Evolutionary conservation across 352 stramenopile species (phyloP).

Genomic region (Phytophthora megakarya): DNA sequence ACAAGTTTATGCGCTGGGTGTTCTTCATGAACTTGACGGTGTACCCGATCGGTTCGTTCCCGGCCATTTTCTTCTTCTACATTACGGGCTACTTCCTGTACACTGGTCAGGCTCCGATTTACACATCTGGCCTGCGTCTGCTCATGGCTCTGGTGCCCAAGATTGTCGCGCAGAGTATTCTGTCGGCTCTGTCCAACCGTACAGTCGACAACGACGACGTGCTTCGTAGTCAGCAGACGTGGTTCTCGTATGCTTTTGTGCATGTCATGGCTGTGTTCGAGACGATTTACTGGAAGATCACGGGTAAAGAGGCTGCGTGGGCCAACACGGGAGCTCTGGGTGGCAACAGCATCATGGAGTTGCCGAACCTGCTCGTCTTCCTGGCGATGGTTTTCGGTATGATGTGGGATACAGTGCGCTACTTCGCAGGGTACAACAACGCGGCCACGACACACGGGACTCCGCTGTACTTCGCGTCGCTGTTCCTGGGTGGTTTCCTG

Average conservation of each 20-base stretch:
- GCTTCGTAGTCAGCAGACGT: conserved; percentile 74
- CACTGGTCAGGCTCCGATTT: conserved; percentile 73
- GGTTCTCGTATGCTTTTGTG: conserved; percentile 81
- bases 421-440: conserved; percentile 77
- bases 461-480: conserved; percentile 63
- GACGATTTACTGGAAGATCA: conserved; percentile 79
- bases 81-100: conserved; percentile 79
- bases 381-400: conserved; percentile 66
- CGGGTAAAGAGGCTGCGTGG: conserved; percentile 71
- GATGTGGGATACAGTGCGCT: conserved; percentile 65
- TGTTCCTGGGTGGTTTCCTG: conserved; percentile 68
- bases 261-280: conserved; percentile 77
- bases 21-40: conserved; percentile 85
- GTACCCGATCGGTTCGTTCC: conserved; percentile 77
- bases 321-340: conserved; percentile 66
- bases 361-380: conserved; percentile 75
- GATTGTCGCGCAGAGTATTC: conserved; percentile 70
- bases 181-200: conserved; percentile 72
- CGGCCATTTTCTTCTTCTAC: conserved; percentile 80
- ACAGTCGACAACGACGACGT: conserved; percentile 79
- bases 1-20: conserved; percentile 79
- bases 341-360: conserved; percentile 71
- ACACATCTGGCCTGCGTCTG: conserved; percentile 65
- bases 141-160: conserved; percentile 76
- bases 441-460: conserved; percentile 65